Conservation (phyloP, 2,329 filamentous ascomycete genomes). For the Exophiala phaeomuriformis region DNA sequence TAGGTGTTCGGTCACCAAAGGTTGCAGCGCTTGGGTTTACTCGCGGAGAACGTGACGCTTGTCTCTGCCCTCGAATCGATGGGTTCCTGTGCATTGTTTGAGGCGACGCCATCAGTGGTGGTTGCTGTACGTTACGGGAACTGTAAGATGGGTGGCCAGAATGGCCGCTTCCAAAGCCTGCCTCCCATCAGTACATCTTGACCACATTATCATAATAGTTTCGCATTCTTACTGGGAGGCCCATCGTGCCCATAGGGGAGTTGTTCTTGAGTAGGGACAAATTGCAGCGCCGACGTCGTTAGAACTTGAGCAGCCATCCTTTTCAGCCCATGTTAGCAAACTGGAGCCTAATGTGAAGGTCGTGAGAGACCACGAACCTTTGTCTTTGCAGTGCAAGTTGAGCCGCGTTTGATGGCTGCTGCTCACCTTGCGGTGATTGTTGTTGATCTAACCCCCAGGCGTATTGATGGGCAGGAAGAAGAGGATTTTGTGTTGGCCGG, state of each 20-base stretch:
- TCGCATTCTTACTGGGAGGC: slow-evolving; percentile 4
- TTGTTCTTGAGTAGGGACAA: slow-evolving; percentile 2
- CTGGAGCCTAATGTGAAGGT: not conserved
- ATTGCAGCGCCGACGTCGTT: slow-evolving; percentile 11
- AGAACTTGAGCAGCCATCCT: slow-evolving; percentile 24
- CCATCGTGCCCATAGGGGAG: slow-evolving; percentile 15
- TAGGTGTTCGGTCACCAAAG: slow-evolving; percentile 23
- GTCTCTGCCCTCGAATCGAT: slow-evolving; percentile 12
- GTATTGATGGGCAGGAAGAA: slow-evolving; percentile 8
- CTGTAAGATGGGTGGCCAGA: slow-evolving; percentile 9
- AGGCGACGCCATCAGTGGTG: slow-evolving; percentile 15
- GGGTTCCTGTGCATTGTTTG: slow-evolving; percentile 7
- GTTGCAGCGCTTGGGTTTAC: slow-evolving; percentile 2
- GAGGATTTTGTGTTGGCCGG: not conserved
- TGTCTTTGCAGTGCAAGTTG: slow-evolving; percentile 12
- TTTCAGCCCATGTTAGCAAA: slow-evolving; percentile 1
- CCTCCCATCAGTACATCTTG: slow-evolving; percentile 3
- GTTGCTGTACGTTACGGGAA: slow-evolving; percentile 5
- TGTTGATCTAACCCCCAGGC: slow-evolving; percentile 6
- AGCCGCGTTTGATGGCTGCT: slow-evolving; percentile 2
- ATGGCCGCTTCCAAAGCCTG: slow-evolving; percentile 10
- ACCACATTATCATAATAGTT: not conserved
- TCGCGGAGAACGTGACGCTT: slow-evolving; percentile 18
- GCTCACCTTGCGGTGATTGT: slow-evolving; percentile 1
- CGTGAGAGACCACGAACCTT: slow-evolving; percentile 10